A percentile compares a stretch with the other conserved stretches of the same genome.
Evolutionary conservation across 2,329 filamentous ascomycete species (phyloP).

Genomic region (Fusarium pseudocircinatum): DNA sequence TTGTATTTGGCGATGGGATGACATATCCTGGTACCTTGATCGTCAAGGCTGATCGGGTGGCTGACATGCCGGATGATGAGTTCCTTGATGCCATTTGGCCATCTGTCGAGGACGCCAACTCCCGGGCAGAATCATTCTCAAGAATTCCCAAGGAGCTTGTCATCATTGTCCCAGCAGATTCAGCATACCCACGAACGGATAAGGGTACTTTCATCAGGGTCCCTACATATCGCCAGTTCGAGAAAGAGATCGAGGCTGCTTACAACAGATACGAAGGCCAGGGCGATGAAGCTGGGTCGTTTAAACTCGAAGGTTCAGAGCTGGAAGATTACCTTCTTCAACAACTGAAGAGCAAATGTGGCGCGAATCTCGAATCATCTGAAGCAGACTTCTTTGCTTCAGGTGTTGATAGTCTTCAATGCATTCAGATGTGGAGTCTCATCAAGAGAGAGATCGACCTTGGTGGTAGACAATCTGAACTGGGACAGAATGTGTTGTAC

Average conservation of each 20-base stretch:
- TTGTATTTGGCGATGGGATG: slow-evolving; percentile 66
- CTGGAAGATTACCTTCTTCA: slow-evolving; percentile 45
- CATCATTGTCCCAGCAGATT: slow-evolving; percentile 55
- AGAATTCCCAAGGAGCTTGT: slow-evolving; percentile 64
- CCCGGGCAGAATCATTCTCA: slow-evolving; percentile 60
- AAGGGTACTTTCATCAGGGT: slow-evolving; percentile 65
- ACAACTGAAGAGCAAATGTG: slow-evolving; percentile 47
- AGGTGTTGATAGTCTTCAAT: slow-evolving; percentile 68
- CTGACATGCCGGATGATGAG: slow-evolving; percentile 53
- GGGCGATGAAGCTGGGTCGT: not conserved
- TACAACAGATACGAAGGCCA: slow-evolving; percentile 44
- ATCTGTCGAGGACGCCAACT: slow-evolving; percentile 61
- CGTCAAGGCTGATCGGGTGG: slow-evolving; percentile 58
- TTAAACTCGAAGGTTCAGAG: slow-evolving; percentile 26
- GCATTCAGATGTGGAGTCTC: slow-evolving; percentile 62
- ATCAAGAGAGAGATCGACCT: slow-evolving; percentile 63
- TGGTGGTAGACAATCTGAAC: slow-evolving; percentile 48
- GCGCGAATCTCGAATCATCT: not conserved
- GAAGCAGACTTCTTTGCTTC: slow-evolving; percentile 64
- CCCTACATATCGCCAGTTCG: slow-evolving; percentile 58
- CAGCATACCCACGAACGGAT: slow-evolving; percentile 59
- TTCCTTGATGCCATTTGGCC: slow-evolving; percentile 60
- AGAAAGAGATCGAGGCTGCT: slow-evolving; percentile 53
- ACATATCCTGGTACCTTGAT: slow-evolving; percentile 64
- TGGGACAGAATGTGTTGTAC: slow-evolving; percentile 68